A percentile compares a stretch with the other conserved stretches of the same genome.
These are phyloP conservation scores for Penicilliopsis zonata DNA, from an alignment of 495 filamentous ascomycete genomes.

Conservation along the genomic window DNA sequence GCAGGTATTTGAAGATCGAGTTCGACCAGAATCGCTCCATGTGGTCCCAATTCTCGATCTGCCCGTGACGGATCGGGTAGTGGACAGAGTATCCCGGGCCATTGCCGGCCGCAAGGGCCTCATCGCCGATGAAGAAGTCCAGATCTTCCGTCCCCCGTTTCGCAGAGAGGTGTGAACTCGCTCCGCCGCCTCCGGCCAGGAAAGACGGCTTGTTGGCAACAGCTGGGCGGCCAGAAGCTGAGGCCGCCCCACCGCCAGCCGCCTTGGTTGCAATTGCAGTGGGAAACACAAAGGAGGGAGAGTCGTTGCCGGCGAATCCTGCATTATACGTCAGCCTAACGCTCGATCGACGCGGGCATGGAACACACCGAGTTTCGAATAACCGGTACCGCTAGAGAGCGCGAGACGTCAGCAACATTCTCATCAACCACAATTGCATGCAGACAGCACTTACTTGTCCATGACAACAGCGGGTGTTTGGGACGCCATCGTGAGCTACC, in stretches of 20 bases:
- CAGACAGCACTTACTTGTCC: constrained; percentile 95
- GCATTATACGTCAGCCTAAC: constrained; percentile 18
- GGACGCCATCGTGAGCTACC: constrained; percentile 57
- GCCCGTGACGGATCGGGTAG: constrained; percentile 94
- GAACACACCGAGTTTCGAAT: constrained; percentile 84
- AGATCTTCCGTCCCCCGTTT: constrained; percentile 96
- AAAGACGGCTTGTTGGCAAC: constrained; percentile 92
- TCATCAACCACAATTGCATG: constrained; percentile 2
- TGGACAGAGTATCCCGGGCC: constrained; percentile 93
- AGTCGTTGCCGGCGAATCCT: constrained; percentile 99
- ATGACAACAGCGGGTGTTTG: constrained; percentile 99
- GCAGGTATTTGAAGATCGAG: constrained; percentile 98
- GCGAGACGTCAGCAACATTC: constrained; percentile 9
- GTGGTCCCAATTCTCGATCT: constrained; percentile 98
- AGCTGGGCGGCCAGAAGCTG: constrained; percentile 75
- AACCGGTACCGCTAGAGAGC: constrained; percentile 80
- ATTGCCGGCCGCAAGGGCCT: constrained; percentile 70
- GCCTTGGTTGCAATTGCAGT: constrained; percentile 97
- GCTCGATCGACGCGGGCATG: constrained; percentile 6
- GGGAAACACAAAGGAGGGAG: constrained; percentile 97
- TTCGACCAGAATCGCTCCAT: constrained; percentile 99
- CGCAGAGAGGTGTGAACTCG: constrained; percentile 64
- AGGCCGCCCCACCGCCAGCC: constrained; percentile 53
- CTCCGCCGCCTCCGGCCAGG: constrained; percentile 80
- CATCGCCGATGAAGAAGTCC: constrained; percentile 98